A percentile compares a stretch with the other conserved stretches of the same genome.
Evolutionary conservation across 306 rosid species (phyloP).

Genomic region (Inga laurina): DNA sequence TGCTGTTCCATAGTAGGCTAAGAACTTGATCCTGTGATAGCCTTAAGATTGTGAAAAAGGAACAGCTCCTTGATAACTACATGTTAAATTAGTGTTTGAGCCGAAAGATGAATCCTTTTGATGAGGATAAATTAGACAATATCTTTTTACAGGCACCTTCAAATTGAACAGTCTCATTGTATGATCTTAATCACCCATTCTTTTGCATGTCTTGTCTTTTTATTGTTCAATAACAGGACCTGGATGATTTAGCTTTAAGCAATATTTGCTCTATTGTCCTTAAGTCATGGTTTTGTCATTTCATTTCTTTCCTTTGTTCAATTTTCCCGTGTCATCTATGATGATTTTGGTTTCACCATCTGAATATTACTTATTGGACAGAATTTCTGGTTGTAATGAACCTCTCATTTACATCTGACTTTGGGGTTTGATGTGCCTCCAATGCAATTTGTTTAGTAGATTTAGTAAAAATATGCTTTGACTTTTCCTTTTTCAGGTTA

Average conservation of each 20-base stretch:
- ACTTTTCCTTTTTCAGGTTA: slow-evolving; percentile 25
- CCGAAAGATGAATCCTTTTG: neutral
- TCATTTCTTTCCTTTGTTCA: neutral
- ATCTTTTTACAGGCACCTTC: neutral
- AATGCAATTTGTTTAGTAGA: neutral
- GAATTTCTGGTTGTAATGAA: neutral
- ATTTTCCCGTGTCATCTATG: neutral
- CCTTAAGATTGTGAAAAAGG: neutral
- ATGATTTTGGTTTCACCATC: neutral
- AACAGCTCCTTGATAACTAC: neutral
- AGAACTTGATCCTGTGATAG: neutral
- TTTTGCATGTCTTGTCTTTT: neutral
- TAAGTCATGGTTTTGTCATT: neutral
- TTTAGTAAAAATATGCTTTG: neutral
- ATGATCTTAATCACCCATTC: neutral
- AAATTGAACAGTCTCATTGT: neutral
- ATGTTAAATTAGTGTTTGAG: too few species aligned
- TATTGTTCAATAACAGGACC: neutral
- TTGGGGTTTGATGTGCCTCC: neutral
- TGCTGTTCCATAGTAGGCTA: neutral
- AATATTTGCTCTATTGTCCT: neutral
- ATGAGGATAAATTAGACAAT: neutral
- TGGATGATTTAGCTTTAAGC: neutral
- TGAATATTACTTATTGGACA: neutral
- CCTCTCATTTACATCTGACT: neutral